Evolutionary conservation across 1,139 yeast genomes (phyloP).

Genomic region (Geotrichum aggregatum): DNA sequence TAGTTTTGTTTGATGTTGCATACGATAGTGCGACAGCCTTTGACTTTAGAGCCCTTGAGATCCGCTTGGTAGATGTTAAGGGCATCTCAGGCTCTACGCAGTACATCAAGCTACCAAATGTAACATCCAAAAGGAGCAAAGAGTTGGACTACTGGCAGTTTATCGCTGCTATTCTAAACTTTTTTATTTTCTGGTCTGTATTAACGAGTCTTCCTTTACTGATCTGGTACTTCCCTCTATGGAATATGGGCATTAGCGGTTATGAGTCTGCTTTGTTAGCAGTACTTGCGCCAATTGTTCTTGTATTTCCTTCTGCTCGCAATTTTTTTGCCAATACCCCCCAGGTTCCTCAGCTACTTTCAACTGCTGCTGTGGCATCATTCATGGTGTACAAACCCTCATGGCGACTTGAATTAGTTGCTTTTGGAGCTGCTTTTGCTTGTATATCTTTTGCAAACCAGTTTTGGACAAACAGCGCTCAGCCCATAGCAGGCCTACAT

Average conservation of each 20-base stretch:
- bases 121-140: slow-evolving; percentile 25
- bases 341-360: slow-evolving; percentile 53
- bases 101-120: slow-evolving; percentile 10
- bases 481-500: slow-evolving; percentile 46
- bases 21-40: slow-evolving; percentile 76
- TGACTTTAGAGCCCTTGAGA: slow-evolving; percentile 60
- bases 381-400: slow-evolving; percentile 66
- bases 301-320: slow-evolving; percentile 52
- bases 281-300: slow-evolving; percentile 55
- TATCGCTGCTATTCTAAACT: slow-evolving; percentile 34
- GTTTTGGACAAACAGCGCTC: slow-evolving; percentile 47
- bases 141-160: slow-evolving; percentile 34
- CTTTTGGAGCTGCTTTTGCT: slow-evolving; percentile 63
- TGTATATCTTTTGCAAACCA: slow-evolving; percentile 62
- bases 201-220: slow-evolving; percentile 75
- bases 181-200: slow-evolving; percentile 76
- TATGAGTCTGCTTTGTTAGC: slow-evolving; percentile 71
- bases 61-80: slow-evolving; percentile 42
- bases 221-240: slow-evolving; percentile 94
- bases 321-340: slow-evolving; percentile 48
- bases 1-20: slow-evolving; percentile 74
- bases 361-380: slow-evolving; percentile 70
- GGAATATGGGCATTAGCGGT: slow-evolving; percentile 97
- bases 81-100: slow-evolving; percentile 35
- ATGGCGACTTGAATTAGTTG: slow-evolving; percentile 57